Evolutionary conservation across 179 eudicot species (phyloP), one percentile per base, ranked within the genome.

Genomic region (Amaranthus tricolor): DNA sequence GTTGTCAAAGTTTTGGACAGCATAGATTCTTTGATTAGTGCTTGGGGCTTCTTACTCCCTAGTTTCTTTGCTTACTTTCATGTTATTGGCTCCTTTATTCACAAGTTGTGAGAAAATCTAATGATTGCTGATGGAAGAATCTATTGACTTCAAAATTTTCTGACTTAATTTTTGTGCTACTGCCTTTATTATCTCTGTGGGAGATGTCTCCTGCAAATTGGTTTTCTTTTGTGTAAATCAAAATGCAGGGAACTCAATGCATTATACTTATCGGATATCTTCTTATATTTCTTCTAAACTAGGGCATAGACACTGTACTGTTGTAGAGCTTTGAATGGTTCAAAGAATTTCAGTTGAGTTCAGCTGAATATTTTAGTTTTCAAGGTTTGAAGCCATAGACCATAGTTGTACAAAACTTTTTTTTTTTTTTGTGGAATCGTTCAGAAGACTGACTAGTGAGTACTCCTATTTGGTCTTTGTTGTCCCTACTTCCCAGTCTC

Each of bases 21-120:
- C 43, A 15, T 64, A 52, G 20, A 65, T 73, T 62, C 11, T 74
- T n/a, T 19, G 13, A 53, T 31, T 24, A 66, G 64, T 54, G 66
- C 15, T 52, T 51, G 19, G 24, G 48, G 16, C 6, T 52, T 31
- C 58, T 13, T 50, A 68, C 9, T 15, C 51, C 11, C 19, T 19
- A 52, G 5, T 48, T 53, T 74, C 62, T 74, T 17, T 17, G 20
- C 51, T 51, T 63, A 52, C 13, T 55, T 57, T 52, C 31, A 60
- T 63, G 52, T 11, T 45, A 43, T 44, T 21, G 19, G 72, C 16
- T 58, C 8, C 45, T 58, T 68, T n/a, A 4, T 44, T 67, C 12
- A 40, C 50, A 9, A 2, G 5, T 14, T 6, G n/a, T n/a, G 15
- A 66, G 54, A 5, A 52, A n/a, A n/a, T 9, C 54, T 48, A 5